phyloP scores from a whole-genome alignment of 176 grass and related monocot genomes.

The Melocanna baccifera region DNA sequence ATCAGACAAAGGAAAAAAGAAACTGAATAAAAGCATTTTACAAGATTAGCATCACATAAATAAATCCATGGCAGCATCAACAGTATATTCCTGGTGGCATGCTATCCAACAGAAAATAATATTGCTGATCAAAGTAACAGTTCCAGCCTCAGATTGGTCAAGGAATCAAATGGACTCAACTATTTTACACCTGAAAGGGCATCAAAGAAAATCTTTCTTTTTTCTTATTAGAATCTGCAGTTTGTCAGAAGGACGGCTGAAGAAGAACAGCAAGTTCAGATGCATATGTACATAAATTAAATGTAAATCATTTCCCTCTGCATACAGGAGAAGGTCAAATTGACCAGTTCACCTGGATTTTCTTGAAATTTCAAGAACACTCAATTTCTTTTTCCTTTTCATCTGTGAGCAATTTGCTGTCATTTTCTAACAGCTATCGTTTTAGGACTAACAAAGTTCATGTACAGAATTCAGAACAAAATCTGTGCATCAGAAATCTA shows the following conservation, averaged over 20 bases:
- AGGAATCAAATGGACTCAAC: conserved; percentile 25
- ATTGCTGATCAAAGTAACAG: conserved; percentile 25
- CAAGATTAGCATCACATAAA: conserved; percentile 3
- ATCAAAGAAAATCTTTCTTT: conserved; percentile 20
- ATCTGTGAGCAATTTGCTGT: neutral
- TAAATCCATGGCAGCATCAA: neutral
- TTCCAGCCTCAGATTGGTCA: conserved; percentile 28
- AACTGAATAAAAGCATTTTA: neutral
- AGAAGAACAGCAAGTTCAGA: conserved; percentile 28
- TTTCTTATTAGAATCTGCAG: conserved; percentile 28
- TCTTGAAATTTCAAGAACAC: neutral
- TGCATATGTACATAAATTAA: neutral
- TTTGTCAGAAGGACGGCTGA: conserved; percentile 19
- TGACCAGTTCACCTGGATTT: neutral
- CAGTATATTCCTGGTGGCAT: conserved; percentile 28
- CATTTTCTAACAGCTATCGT: neutral
- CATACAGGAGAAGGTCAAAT: conserved; percentile 1
- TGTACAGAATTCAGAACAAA: neutral
- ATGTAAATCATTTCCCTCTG: conserved; percentile 2
- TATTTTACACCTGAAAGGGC: conserved; percentile 38
- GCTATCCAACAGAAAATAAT: neutral
- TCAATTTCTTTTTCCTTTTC: neutral
- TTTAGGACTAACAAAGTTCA: neutral
- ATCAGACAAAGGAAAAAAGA: neutral
- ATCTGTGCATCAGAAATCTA: neutral